Percentiles rank a stretch among this genome's conserved stretches.
Conservation (phyloP, 441 rosid species). For the Arabidopsis lyrata region DNA sequence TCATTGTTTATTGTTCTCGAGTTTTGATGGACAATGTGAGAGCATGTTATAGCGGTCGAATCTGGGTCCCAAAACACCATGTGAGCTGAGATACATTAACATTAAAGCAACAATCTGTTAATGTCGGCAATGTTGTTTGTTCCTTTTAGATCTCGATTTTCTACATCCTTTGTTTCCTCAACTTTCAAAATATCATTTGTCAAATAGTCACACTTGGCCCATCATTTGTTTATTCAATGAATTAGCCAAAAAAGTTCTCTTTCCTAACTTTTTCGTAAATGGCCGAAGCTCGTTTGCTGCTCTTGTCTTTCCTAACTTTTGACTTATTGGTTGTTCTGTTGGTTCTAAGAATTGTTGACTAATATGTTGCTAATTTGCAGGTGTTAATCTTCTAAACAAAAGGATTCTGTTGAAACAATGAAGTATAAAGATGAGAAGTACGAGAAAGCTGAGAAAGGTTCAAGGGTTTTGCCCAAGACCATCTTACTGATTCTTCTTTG, state of each 20-base stretch:
- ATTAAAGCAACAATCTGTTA: conserved; percentile 40
- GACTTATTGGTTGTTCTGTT: no score
- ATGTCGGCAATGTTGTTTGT: conserved; percentile 48
- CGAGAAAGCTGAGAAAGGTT: conserved; percentile 56
- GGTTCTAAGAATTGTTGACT: background rate
- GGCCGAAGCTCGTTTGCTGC: conserved; percentile 27
- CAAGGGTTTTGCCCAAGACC: conserved; percentile 60
- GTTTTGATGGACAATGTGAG: conserved; percentile 31
- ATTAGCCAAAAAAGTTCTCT: background rate
- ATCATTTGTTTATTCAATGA: conserved; percentile 36
- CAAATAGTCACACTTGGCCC: conserved; percentile 37
- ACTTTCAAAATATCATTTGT: conserved; percentile 20
- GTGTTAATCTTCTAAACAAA: background rate
- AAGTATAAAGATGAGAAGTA: conserved; percentile 84
- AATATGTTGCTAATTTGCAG: conserved; percentile 1
- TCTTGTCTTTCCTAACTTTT: no score
- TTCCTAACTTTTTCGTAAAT: background rate
- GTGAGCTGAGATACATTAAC: conserved; percentile 47
- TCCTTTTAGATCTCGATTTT: conserved; percentile 30
- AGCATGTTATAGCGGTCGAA: conserved; percentile 47
- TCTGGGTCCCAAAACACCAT: conserved; percentile 65
- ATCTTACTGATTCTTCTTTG: conserved; percentile 63
- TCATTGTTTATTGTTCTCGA: conserved; percentile 28
- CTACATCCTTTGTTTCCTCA: conserved; percentile 28
- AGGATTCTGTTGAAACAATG: conserved; percentile 53